phyloP scores from a whole-genome alignment of 116 monocot species.

The Trichopus zeylanicus region DNA sequence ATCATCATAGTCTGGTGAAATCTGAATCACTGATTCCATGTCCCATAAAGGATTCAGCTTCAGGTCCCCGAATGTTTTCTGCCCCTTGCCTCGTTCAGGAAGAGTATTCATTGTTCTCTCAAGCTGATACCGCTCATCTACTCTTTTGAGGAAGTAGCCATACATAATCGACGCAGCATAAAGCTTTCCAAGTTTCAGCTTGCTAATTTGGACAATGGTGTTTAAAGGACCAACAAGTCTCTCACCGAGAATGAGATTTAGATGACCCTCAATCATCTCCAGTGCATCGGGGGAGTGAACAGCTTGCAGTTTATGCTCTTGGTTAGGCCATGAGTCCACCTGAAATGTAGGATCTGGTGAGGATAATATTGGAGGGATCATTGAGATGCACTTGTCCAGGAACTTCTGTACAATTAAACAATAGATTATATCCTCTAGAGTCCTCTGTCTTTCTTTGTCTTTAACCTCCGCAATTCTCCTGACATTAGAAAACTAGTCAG shows the following conservation, averaged over 20 bases:
- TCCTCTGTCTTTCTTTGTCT: conserved; percentile 66
- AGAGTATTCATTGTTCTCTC: conserved; percentile 79
- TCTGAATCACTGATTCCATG: conserved; percentile 78
- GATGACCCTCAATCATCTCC: conserved; percentile 89
- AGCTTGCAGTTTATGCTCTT: conserved; percentile 61
- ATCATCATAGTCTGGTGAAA: conserved; percentile 58
- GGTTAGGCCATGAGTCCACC: conserved; percentile 70
- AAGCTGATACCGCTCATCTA: conserved; percentile 82
- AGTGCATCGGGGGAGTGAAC: conserved; percentile 79
- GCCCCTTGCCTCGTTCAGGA: conserved; percentile 20
- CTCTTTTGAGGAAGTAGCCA: conserved; percentile 93
- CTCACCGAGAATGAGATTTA: conserved; percentile 71
- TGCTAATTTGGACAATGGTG: conserved; percentile 67
- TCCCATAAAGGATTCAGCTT: conserved; percentile 84
- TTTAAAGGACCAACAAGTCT: conserved; percentile 52
- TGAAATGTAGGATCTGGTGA: conserved; percentile 24
- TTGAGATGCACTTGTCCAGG: conserved; percentile 55
- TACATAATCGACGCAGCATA: conserved; percentile 99
- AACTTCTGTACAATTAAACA: conserved; percentile 82
- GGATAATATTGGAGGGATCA: conserved; percentile 58
- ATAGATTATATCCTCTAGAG: conserved; percentile 85
- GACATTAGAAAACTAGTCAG: conserved; percentile 3
- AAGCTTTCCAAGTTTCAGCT: conserved; percentile 88
- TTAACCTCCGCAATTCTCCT: conserved; percentile 94
- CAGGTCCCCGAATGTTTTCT: conserved; percentile 33